Percentiles rank a stretch among this genome's conserved stretches.
phyloP scores from a whole-genome alignment of 2,329 filamentous ascomycete genomes.

The Fusarium xylarioides region DNA sequence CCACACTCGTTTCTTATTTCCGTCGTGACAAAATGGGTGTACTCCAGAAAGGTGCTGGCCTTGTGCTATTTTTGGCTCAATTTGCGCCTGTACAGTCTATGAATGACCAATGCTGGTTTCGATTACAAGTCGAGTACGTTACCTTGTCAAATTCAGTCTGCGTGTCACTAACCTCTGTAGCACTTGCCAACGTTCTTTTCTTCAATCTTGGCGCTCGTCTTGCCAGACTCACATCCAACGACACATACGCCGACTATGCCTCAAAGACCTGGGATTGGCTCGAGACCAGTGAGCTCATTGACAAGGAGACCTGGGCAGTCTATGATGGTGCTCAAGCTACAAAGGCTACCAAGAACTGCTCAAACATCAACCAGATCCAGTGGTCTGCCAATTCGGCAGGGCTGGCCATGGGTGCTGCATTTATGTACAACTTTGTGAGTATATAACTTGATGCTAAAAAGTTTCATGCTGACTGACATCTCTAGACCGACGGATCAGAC shows the following conservation, averaged over 20 bases:
- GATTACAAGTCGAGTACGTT: constrained; percentile 72
- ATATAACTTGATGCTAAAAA: background rate
- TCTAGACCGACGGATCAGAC: constrained; percentile 9
- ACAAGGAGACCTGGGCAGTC: constrained; percentile 66
- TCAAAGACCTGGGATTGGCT: constrained; percentile 71
- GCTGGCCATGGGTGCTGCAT: constrained; percentile 69
- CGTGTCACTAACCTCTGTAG: constrained; percentile 37
- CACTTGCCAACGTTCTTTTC: constrained; percentile 68
- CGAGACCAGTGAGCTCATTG: constrained; percentile 62
- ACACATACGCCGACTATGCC: constrained; percentile 71
- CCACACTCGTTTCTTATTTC: background rate
- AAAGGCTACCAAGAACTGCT: constrained; percentile 66
- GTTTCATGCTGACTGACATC: background rate
- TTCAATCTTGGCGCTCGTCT: constrained; percentile 74
- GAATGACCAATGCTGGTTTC: constrained; percentile 75
- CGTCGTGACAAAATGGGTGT: background rate
- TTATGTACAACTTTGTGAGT: constrained; percentile 71
- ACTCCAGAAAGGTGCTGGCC: background rate
- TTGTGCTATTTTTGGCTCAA: constrained; percentile 6
- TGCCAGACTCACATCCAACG: constrained; percentile 73
- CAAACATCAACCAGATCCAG: constrained; percentile 65
- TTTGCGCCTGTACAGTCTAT: constrained; percentile 7
- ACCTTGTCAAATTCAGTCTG: accelerated
- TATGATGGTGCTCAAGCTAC: constrained; percentile 69
- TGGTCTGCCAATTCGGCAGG: constrained; percentile 73